Evolutionary conservation across 1,284 basidiomycete species (phyloP).

Genomic region (Leccinum pachyderme): DNA sequence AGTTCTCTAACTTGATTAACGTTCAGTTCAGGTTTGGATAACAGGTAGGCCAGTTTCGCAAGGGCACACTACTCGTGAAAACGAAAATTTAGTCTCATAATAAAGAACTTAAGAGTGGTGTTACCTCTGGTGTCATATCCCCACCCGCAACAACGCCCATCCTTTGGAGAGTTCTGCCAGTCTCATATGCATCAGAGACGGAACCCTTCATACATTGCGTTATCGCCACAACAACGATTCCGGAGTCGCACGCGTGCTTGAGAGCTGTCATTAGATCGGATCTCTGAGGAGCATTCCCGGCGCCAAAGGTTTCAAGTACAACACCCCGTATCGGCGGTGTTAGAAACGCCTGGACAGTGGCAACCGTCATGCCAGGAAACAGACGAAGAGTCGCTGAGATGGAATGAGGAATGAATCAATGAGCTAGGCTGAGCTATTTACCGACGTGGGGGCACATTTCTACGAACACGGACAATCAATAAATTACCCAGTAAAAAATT

Average conservation of each 20-base stretch:
- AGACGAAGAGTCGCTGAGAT: conserved; percentile 69
- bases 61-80: conserved; percentile 66
- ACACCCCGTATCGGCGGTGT: conserved; percentile 72
- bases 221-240: conserved; percentile 87
- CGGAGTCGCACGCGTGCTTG: conserved; percentile 77
- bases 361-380: conserved; percentile 82
- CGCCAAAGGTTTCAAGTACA: conserved; percentile 87
- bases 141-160: conserved; percentile 77
- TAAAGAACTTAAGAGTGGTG: conserved; percentile 9
- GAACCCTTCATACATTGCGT: conserved; percentile 86
- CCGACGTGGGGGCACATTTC: conserved; percentile 80
- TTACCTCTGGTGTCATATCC: conserved; percentile 93
- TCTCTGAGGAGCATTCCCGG: conserved; percentile 82
- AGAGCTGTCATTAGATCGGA: conserved; percentile 67
- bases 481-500: conserved; percentile 1
- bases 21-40: conserved; percentile 80
- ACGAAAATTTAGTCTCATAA: conserved; percentile 3
- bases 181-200: conserved; percentile 79
- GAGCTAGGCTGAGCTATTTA: conserved; percentile 30
- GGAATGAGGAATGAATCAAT: conserved; percentile 2
- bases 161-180: conserved; percentile 71
- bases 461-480: conserved; percentile 30
- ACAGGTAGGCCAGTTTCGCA: conserved; percentile 84
- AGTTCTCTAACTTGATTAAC: conserved; percentile 69
- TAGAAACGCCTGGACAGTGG: conserved; percentile 72